Base-by-base conservation (phyloP, 2,329 filamentous ascomycete genomes). In the Talaromyces atroroseus region DNA sequence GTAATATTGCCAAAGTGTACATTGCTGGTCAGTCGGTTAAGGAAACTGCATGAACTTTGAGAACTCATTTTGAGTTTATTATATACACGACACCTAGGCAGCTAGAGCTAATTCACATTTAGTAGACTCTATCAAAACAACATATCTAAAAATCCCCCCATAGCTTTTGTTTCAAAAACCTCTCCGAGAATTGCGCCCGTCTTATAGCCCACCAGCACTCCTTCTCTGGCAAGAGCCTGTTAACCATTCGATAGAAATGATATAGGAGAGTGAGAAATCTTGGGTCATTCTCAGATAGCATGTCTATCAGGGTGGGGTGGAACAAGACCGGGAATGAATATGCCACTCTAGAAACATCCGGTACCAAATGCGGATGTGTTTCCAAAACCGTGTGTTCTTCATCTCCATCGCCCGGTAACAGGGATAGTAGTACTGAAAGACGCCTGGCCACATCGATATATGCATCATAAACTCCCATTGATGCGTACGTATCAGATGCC, bases 1-100 rank as follows among this genome's bases (percentile, higher is more conserved):
- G 84, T 4, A 86, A 86, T 60, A 82, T 86, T 52, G 63, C 66
- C 0, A 65, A 74, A 20, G 83, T 86, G 0, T 85, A 75, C 67
- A 80, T 85, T 0, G 64, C 68, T 6, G 82, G 82, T 1, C 66
- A 71, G 11, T 66, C 62, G 14, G 70, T 76, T 18, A 70, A 70
- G 45, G 52, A 54, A 32, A 50, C 53, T 29, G 45, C 45, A 16
- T 24, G 7, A 32, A 48, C 12, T 42, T 2, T 40, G 36, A 5
- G 14, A 40, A 7, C 10, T 16, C 5, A 40, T 10, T 18, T 2
- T 20, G 16, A 42, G 16, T 42, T 42, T 18, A 2, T 8, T 7
- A 48, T 49, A 40, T 45, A 16, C 21, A 20, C 16, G n/a, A 6
- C 21, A 29, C 26, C 26, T 29, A 29, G 26, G 26, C 7, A 29